Percentiles rank a stretch among this genome's conserved stretches.
These are phyloP conservation scores for Fraxinus dipetala DNA, from an alignment of 305 asterid genomes.

Conservation along the genomic window DNA sequence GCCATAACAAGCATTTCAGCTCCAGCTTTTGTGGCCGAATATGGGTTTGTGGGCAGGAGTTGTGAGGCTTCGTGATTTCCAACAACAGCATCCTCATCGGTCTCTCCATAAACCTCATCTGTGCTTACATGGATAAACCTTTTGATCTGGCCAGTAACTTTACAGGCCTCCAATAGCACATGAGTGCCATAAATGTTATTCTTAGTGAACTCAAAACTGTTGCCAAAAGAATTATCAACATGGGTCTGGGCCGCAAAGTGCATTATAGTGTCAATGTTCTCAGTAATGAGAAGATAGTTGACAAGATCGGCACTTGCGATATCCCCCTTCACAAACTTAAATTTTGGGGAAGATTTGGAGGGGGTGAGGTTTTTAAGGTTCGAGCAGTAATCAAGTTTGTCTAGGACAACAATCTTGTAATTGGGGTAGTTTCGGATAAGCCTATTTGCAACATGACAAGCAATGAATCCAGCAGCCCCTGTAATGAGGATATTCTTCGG, in stretches of 20 bases:
- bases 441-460: constrained; percentile 80
- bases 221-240: constrained; percentile 77
- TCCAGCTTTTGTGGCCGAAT: constrained; percentile 83
- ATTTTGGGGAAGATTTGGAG: constrained; percentile 57
- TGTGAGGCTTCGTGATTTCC: constrained; percentile 86
- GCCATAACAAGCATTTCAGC: constrained; percentile 93
- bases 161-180: constrained; percentile 79
- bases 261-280: constrained; percentile 79
- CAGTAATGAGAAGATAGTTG: constrained; percentile 74
- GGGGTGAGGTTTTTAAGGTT: constrained; percentile 60
- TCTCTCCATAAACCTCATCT: constrained; percentile 79
- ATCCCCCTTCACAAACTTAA: constrained; percentile 81
- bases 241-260: constrained; percentile 90
- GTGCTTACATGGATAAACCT: constrained; percentile 88
- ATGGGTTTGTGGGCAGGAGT: constrained; percentile 76
- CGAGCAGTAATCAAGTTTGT: constrained; percentile 83
- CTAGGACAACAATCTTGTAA: constrained; percentile 75
- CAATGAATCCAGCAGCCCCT: constrained; percentile 88
- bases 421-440: constrained; percentile 65
- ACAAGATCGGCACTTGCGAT: constrained; percentile 79
- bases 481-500: constrained; percentile 81
- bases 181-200: constrained; percentile 83
- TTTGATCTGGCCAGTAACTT: constrained; percentile 63
- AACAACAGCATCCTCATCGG: constrained; percentile 74
- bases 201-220: constrained; percentile 81